Evolutionary conservation across 177 flowering plant genomes (phyloP).

Genomic region (Vitis hybrid): DNA sequence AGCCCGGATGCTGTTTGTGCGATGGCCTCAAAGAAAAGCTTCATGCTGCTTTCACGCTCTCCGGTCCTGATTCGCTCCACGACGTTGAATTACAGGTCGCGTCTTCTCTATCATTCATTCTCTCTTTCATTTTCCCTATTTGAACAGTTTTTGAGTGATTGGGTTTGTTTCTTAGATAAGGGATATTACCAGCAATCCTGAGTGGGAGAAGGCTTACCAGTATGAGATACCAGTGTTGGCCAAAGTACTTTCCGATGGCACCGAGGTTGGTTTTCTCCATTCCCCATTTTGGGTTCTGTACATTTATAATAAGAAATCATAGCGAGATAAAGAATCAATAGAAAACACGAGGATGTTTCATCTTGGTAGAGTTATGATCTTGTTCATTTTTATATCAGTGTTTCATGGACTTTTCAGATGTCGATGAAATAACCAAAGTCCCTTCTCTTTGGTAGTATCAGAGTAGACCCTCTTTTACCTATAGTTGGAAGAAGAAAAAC

Average conservation of each 20-base stretch:
- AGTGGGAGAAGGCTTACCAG: slow-evolving; percentile 86
- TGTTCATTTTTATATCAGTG: too few relatives aligned
- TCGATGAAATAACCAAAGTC: too few relatives aligned
- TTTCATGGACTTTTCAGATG: too few relatives aligned
- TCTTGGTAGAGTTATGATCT: too few relatives aligned
- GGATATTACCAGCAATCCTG: slow-evolving; percentile 77
- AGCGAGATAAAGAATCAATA: too few relatives aligned
- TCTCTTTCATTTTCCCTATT: neutral
- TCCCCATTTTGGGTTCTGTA: neutral
- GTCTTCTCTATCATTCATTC: neutral
- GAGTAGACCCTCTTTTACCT: too few relatives aligned
- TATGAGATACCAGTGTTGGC: slow-evolving; percentile 95
- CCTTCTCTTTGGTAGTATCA: too few relatives aligned
- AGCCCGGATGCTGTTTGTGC: slow-evolving; percentile 96
- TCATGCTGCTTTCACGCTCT: slow-evolving; percentile 59
- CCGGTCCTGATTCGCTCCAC: slow-evolving; percentile 57
- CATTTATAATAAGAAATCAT: too few relatives aligned
- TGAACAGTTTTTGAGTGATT: neutral
- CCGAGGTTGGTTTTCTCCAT: slow-evolving; percentile 57
- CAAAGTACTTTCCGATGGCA: slow-evolving; percentile 73
- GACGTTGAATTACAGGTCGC: slow-evolving; percentile 70
- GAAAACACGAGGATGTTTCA: too few relatives aligned
- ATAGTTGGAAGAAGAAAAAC: too few relatives aligned
- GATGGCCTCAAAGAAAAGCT: slow-evolving; percentile 97
- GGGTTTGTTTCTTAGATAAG: slow-evolving; percentile 43